Conservation (phyloP, 129 eudicot species). For the Scalesia atractyloides region DNA sequence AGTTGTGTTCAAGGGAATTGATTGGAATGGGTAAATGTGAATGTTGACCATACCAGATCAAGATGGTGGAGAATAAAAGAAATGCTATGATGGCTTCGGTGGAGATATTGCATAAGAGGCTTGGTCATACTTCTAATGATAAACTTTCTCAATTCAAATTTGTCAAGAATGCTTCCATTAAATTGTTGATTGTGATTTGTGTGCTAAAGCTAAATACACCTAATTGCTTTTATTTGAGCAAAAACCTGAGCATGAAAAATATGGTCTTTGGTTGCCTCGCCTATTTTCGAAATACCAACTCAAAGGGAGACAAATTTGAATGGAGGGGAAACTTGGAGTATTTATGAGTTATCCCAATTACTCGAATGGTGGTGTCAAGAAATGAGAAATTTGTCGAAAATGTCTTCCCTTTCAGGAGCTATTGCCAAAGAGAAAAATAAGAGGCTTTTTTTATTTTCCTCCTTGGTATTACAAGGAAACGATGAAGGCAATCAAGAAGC, state of each 20-base stretch:
- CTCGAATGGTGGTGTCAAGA: not conserved
- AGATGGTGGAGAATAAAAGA: too few relatives aligned
- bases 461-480: not conserved
- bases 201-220: not conserved
- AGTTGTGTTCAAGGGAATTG: too few relatives aligned
- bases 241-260: too few relatives aligned
- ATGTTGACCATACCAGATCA: too few relatives aligned
- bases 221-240: not conserved
- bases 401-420: not conserved
- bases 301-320: not conserved
- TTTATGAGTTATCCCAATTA: not conserved
- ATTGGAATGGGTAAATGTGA: too few relatives aligned
- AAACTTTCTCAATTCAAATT: too few relatives aligned
- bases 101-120: too few relatives aligned
- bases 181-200: too few relatives aligned
- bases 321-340: not conserved
- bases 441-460: not conserved
- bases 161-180: too few relatives aligned
- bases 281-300: not conserved
- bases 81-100: too few relatives aligned
- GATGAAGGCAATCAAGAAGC: not conserved
- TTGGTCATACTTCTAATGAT: too few relatives aligned
- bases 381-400: constrained; percentile 2
- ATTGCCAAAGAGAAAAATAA: not conserved
- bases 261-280: not conserved